Conservation (phyloP, 345 rosid genomes). For the Populus alba region DNA sequence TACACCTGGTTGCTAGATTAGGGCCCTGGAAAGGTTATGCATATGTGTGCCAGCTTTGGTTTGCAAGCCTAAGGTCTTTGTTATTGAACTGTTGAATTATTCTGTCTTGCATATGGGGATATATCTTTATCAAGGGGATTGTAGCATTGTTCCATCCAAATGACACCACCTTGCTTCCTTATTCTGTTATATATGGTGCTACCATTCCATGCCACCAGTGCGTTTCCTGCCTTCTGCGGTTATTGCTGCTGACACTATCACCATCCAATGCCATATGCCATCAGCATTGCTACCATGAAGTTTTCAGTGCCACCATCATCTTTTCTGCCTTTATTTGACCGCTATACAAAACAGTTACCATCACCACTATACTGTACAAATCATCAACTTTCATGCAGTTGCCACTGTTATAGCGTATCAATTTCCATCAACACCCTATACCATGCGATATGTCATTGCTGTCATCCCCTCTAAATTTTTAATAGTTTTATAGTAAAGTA, state of each 20-base stretch:
- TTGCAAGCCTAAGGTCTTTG: background rate
- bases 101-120: background rate
- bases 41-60: background rate
- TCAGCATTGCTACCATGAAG: too few relatives aligned
- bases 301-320: too few relatives aligned
- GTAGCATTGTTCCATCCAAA: background rate
- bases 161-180: too few relatives aligned
- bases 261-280: too few relatives aligned
- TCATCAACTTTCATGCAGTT: background rate
- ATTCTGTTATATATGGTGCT: too few relatives aligned
- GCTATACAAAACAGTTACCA: background rate
- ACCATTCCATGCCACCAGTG: background rate
- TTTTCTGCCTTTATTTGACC: too few relatives aligned
- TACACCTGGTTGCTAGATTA: background rate
- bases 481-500: too few relatives aligned
- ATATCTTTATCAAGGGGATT: background rate
- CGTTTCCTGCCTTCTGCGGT: background rate
- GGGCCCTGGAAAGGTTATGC: background rate
- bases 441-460: background rate
- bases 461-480: background rate
- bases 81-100: background rate
- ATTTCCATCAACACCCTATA: background rate
- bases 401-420: background rate
- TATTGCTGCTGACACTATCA: too few relatives aligned
- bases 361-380: background rate